Evolutionary conservation across 805 yeast genomes (phyloP).

Genomic region (Groenewaldozyma salmanticensis): DNA sequence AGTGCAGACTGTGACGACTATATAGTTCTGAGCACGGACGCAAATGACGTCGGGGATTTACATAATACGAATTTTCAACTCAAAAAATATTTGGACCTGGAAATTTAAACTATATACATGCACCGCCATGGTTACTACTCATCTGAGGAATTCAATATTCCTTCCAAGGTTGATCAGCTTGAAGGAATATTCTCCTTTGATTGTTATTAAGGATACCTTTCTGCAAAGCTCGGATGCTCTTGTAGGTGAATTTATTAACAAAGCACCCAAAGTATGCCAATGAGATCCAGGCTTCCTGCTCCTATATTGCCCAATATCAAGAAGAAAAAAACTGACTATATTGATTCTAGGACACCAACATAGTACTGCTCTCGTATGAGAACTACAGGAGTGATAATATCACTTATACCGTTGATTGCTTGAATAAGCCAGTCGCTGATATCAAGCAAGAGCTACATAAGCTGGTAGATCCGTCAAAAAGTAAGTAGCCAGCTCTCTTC

Average conservation of each 20-base stretch:
- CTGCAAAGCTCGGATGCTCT: constrained; percentile 55
- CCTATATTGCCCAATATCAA: too few relatives aligned
- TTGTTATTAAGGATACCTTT: constrained; percentile 59
- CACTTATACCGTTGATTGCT: constrained; percentile 18
- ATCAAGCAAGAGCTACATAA: constrained; percentile 19
- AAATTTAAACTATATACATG: too few relatives aligned
- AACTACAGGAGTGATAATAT: constrained; percentile 34
- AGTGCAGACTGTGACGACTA: not conserved
- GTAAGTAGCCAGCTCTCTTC: not conserved
- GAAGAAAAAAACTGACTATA: not conserved
- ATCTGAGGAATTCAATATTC: constrained; percentile 32
- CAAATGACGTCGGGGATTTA: not conserved
- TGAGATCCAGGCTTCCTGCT: not conserved
- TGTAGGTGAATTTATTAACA: constrained; percentile 46
- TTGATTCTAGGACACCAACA: constrained; percentile 19
- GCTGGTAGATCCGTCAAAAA: constrained; percentile 5
- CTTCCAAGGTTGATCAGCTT: constrained; percentile 56
- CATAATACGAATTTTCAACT: not conserved
- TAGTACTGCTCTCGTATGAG: constrained; percentile 60
- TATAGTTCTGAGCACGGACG: not conserved
- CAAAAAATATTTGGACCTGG: too few relatives aligned
- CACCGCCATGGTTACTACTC: constrained; percentile 11
- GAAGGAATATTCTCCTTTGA: constrained; percentile 66
- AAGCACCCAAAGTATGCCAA: constrained; percentile 22
- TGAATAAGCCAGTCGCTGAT: constrained; percentile 9